These are phyloP conservation scores for Microbotryum lychnidis-dioicae DNA, from an alignment of 1,284 basidiomycete genomes.

Conservation along the genomic window DNA sequence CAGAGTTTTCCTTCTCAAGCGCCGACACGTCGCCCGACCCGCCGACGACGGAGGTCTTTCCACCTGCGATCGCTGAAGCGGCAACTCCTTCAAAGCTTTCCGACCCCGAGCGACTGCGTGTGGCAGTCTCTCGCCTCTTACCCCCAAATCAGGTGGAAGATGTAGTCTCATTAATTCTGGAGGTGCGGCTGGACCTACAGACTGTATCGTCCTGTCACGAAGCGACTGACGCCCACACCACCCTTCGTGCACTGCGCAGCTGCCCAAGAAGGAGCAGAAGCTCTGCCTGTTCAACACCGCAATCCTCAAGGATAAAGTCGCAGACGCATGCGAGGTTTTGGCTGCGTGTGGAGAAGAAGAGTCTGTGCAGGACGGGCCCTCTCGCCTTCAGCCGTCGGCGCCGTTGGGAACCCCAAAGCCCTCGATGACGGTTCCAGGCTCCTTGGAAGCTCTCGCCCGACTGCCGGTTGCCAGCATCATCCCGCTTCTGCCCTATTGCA, in stretches of 20 bases:
- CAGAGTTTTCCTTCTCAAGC: too few relatives aligned
- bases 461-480: conserved; percentile 51
- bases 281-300: conserved; percentile 82
- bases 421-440: conserved; percentile 37
- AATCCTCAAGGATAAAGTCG: conserved; percentile 64
- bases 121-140: too few relatives aligned
- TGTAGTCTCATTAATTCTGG: too few relatives aligned
- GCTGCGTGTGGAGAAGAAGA: conserved; percentile 55
- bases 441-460: conserved; percentile 49
- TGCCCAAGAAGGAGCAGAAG: conserved; percentile 78
- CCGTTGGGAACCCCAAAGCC: conserved; percentile 40
- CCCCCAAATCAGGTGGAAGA: too few relatives aligned
- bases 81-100: too few relatives aligned
- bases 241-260: conserved; percentile 4
- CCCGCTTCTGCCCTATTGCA: conserved; percentile 53
- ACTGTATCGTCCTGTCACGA: too few relatives aligned
- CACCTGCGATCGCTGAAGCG: too few relatives aligned
- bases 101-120: too few relatives aligned
- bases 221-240: too few relatives aligned
- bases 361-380: background rate
- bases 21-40: too few relatives aligned
- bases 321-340: conserved; percentile 65
- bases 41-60: too few relatives aligned
- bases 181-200: too few relatives aligned
- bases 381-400: conserved; percentile 38